Base-by-base conservation (phyloP, 306 rosid genomes). In the Sicyos baderoa region DNA sequence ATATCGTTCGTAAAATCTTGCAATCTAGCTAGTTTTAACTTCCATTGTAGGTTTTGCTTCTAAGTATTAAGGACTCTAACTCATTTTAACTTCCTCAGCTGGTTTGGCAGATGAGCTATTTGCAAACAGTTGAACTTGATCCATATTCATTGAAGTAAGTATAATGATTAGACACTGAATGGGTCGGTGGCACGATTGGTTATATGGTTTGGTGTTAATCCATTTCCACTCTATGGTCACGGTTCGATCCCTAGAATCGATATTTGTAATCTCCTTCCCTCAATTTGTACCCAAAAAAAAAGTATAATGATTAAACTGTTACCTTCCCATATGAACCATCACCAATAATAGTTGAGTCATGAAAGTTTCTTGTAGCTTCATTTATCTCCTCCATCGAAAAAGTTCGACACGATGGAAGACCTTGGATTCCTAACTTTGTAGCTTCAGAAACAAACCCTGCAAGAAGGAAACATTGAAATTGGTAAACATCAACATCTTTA, bases 291-390 rank as follows among this genome's bases (percentile, higher is more conserved):
- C n/a, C n/a, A n/a, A n/a, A n/a, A n/a, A n/a, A n/a, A n/a, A 48
- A 23, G 37, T 5, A 35, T 19, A 35, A 56, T 62, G n/a, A 29
- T 29, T 29, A 29, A 5, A 29, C 54, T 50, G 32, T 54, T 81
- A 93, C 99, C 97, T 86, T 85, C 69, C 99, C 97, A 44, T 84
- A 84, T 73, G 90, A 85, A 57, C 92, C 90, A 82, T 88, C 97
- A 62, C 99, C 96, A 69, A 90, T 64, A 19, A 85, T 78, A 66
- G 82, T 64, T 68, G 96, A 81, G 71, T 74, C 80, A 45, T 86
- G 86, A 72, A 93, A 90, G 78, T 85, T 85, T 73, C 79, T 80
- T 13, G 99, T 93, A 19, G 96, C 97, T 72, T 86, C 88, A 64
- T 76, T 83, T 44, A 93, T 54, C 84, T 93, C 99, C 74, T 90